Evolutionary conservation across 2,329 filamentous ascomycete species (phyloP).

Genomic region (Chaetothyriales sp.): DNA sequence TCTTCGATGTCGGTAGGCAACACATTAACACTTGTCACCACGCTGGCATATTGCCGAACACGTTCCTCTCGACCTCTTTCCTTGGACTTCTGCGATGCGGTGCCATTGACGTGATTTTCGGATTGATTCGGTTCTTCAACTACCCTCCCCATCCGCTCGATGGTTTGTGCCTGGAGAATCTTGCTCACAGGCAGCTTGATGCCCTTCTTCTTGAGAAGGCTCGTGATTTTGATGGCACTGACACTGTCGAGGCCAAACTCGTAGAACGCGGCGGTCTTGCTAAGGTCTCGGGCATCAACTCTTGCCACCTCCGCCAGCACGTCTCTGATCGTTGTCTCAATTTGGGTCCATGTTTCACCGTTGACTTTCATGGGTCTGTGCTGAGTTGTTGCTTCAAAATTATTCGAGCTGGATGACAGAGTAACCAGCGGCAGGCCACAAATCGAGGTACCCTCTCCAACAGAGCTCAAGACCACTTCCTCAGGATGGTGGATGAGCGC

Average conservation of each 20-base stretch:
- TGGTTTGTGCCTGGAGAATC: slow-evolving; percentile 52
- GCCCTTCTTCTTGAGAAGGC: slow-evolving; percentile 51
- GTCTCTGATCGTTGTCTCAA: slow-evolving; percentile 30
- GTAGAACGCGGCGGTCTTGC: slow-evolving; percentile 54
- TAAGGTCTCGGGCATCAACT: slow-evolving; percentile 44
- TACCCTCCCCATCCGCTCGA: slow-evolving; percentile 47
- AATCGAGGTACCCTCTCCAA: slow-evolving; percentile 32
- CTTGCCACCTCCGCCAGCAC: slow-evolving; percentile 46
- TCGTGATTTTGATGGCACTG: slow-evolving; percentile 70
- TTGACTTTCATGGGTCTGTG: no score
- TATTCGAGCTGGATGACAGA: background rate
- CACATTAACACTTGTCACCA: background rate
- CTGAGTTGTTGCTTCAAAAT: background rate
- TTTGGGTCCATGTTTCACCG: slow-evolving; percentile 19
- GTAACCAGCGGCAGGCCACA: slow-evolving; percentile 41
- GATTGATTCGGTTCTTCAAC: slow-evolving; percentile 3
- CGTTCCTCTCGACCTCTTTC: background rate
- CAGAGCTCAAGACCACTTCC: slow-evolving; percentile 34
- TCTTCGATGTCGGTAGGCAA: slow-evolving; percentile 33
- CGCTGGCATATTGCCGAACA: background rate
- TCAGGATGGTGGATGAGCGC: slow-evolving; percentile 41
- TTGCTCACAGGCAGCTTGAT: slow-evolving; percentile 56
- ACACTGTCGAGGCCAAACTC: slow-evolving; percentile 85
- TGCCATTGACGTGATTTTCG: slow-evolving; percentile 8
- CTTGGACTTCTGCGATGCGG: background rate